Conservation (phyloP, 192 early-diverging fungal genomes). For the Backusella australiensis region DNA sequence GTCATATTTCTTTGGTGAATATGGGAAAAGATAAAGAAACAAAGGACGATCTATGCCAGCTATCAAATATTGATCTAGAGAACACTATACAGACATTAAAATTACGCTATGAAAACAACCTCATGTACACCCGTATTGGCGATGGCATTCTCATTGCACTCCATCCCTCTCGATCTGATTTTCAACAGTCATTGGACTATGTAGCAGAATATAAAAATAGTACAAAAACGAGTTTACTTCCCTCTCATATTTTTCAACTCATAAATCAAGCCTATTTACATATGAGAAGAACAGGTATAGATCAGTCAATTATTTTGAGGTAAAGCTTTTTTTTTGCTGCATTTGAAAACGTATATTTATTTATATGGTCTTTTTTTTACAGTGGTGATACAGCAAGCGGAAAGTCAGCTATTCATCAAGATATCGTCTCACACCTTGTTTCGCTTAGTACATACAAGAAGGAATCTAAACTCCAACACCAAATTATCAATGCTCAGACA, state of each 20-base stretch:
- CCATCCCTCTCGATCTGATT: background rate
- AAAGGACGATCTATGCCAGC: background rate
- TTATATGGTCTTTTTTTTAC: too few species aligned
- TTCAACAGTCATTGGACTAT: constrained; percentile 59
- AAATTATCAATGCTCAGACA: constrained; percentile 65
- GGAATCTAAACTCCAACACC: constrained; percentile 62
- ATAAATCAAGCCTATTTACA: constrained; percentile 79
- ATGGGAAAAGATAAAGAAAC: background rate
- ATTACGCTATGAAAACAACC: constrained; percentile 12
- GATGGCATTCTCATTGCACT: constrained; percentile 5
- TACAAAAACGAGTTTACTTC: constrained; percentile 39
- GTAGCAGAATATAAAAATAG: constrained; percentile 64
- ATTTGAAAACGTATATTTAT: background rate
- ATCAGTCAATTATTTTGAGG: constrained; percentile 43
- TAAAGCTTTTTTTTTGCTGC: constrained; percentile 16
- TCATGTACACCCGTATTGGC: constrained; percentile 15
- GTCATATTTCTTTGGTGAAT: background rate
- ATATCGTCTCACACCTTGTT: constrained; percentile 64
- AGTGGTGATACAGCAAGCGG: constrained; percentile 85
- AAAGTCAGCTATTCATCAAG: constrained; percentile 77
- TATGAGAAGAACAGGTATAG: constrained; percentile 73
- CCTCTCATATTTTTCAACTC: constrained; percentile 73
- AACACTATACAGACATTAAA: constrained; percentile 4
- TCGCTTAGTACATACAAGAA: constrained; percentile 71
- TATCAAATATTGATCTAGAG: background rate